Percentiles rank a stretch among this genome's conserved stretches.
Conservation (phyloP, 2,329 filamentous ascomycete species). For the Colletotrichum salicis region DNA sequence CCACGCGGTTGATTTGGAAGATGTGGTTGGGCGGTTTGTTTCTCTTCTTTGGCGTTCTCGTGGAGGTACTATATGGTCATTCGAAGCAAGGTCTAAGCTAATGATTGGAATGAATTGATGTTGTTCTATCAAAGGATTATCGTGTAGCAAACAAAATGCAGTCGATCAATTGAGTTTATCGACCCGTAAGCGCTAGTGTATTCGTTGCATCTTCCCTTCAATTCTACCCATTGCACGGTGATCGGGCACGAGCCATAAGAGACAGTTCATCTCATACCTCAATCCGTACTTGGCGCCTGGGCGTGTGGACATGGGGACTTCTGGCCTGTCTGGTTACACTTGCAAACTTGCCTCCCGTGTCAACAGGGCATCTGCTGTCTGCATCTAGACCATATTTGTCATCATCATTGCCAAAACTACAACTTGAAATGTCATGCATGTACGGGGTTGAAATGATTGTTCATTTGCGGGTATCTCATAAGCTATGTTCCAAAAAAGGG, state of each 20-base stretch:
- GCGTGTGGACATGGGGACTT: not conserved
- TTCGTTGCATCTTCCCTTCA: not conserved
- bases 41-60: not conserved
- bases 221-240: not conserved
- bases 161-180: slow-evolving; percentile 5
- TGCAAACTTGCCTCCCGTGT: not conserved
- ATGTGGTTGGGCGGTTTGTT: not conserved
- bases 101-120: not conserved
- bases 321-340: not conserved
- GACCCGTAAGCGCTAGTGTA: slow-evolving; percentile 25
- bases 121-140: not conserved
- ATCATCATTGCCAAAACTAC: not conserved
- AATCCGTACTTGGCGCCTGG: too few relatives aligned
- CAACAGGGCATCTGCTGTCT: not conserved
- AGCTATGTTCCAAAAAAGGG: not conserved
- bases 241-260: not conserved
- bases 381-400: too few relatives aligned
- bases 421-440: not conserved
- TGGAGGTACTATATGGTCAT: not conserved
- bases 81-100: not conserved
- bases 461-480: slow-evolving; percentile 16
- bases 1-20: not conserved
- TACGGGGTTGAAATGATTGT: not conserved
- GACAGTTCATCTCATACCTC: not conserved
- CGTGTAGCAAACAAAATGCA: too few relatives aligned